Conservation (phyloP, 73 alveolate genomes). For the Breviolum minutum region DNA sequence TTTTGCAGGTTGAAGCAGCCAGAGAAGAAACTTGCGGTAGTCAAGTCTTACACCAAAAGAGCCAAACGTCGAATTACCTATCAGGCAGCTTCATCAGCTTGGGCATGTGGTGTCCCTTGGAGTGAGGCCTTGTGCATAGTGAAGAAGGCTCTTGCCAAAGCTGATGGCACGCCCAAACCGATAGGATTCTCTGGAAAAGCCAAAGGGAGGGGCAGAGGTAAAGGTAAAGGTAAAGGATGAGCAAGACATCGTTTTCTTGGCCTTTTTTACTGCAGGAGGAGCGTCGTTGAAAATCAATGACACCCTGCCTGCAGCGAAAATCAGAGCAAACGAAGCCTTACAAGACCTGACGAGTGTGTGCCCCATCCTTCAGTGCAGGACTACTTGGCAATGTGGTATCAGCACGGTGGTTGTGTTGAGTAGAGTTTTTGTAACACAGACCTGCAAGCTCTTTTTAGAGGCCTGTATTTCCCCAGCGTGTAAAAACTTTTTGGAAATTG, state of each 20-base stretch:
- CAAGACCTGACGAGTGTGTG: no score
- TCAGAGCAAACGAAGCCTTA: no score
- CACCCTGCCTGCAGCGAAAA: no score
- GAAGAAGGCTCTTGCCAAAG: background rate
- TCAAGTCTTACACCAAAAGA: background rate
- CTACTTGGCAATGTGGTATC: no score
- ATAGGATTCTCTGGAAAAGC: background rate
- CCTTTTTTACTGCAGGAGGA: no score
- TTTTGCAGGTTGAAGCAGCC: background rate
- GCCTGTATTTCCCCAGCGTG: no score
- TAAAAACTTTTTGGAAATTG: no score
- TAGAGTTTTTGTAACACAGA: no score
- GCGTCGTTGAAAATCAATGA: no score
- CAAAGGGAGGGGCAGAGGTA: background rate
- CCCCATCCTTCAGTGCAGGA: no score
- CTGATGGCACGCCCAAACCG: background rate
- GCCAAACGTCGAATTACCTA: background rate
- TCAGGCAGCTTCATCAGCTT: background rate
- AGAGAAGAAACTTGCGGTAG: background rate
- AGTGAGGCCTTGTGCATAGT: background rate
- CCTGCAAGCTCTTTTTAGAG: no score
- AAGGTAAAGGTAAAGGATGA: background rate
- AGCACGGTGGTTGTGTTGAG: no score
- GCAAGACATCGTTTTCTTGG: background rate
- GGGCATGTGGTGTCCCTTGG: slow-evolving; percentile 27